Evolutionary conservation across 1,139 yeast species (phyloP).

Genomic region (Geotrichum reessii): DNA sequence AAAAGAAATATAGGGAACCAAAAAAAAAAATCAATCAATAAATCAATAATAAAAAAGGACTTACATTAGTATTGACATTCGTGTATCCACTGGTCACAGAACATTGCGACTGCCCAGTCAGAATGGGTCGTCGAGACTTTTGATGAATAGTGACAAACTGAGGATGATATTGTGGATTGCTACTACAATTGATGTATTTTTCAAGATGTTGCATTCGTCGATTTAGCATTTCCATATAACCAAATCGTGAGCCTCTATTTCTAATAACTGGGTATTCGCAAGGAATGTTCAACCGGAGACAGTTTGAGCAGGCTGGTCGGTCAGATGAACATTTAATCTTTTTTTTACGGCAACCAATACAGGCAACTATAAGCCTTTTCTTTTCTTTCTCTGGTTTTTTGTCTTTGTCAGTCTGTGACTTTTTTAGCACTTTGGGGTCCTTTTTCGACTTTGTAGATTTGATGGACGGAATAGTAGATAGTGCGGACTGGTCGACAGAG

Average conservation of each 20-base stretch:
- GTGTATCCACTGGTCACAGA: conserved; percentile 8
- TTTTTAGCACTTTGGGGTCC: conserved; percentile 3
- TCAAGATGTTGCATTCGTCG: conserved; percentile 32
- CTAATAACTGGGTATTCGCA: conserved; percentile 37
- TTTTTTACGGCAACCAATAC: conserved; percentile 36
- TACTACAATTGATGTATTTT: conserved; percentile 24
- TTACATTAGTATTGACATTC: not conserved
- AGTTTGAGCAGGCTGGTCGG: conserved; percentile 38
- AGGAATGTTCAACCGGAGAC: conserved; percentile 33
- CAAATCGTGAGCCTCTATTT: conserved; percentile 38
- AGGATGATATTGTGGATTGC: conserved; percentile 16
- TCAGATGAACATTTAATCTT: conserved; percentile 38
- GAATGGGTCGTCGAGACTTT: conserved; percentile 3
- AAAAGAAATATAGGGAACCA: not conserved
- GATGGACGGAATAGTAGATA: not conserved
- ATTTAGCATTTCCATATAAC: conserved; percentile 35
- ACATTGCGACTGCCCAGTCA: conserved; percentile 2
- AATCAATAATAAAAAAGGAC: no score
- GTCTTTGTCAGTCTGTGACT: not conserved
- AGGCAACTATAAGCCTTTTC: conserved; percentile 37
- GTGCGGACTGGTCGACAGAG: not conserved
- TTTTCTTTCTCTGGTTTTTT: conserved; percentile 18
- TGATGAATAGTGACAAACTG: conserved; percentile 17
- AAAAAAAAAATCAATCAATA: not conserved
- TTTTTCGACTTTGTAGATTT: not conserved